These are phyloP conservation scores for Claviceps purpurea DNA, from an alignment of 2,329 filamentous ascomycete species.

Conservation along the genomic window DNA sequence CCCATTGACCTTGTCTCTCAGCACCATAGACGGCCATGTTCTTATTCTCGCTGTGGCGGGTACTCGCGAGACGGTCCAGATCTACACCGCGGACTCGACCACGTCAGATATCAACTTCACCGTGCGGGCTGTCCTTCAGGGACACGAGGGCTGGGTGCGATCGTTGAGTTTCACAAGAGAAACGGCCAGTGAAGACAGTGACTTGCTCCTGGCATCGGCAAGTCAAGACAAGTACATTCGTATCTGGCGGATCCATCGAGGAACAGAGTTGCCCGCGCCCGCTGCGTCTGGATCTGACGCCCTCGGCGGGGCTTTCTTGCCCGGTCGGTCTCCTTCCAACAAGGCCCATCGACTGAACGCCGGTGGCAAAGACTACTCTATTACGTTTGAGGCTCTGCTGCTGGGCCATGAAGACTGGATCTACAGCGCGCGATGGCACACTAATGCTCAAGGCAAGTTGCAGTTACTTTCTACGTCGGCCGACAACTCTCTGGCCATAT, in stretches of 20 bases:
- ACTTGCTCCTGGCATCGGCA: slow-evolving; percentile 76
- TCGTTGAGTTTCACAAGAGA: slow-evolving; percentile 69
- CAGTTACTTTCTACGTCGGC: slow-evolving; percentile 83
- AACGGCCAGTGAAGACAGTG: slow-evolving; percentile 36
- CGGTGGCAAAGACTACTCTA: slow-evolving; percentile 50
- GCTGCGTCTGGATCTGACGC: slow-evolving; percentile 42
- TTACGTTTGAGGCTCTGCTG: slow-evolving; percentile 87
- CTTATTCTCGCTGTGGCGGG: slow-evolving; percentile 73
- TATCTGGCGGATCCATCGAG: slow-evolving; percentile 74
- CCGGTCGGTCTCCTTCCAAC: slow-evolving; percentile 68
- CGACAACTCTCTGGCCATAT: slow-evolving; percentile 87
- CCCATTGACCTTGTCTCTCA: slow-evolving; percentile 63
- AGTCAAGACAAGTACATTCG: slow-evolving; percentile 97
- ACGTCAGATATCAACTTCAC: slow-evolving; percentile 39
- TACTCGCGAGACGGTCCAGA: slow-evolving; percentile 68
- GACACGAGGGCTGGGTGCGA: slow-evolving; percentile 91
- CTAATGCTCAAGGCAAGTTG: slow-evolving; percentile 35
- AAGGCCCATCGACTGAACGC: slow-evolving; percentile 69
- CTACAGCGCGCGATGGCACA: slow-evolving; percentile 71
- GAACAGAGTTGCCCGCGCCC: slow-evolving; percentile 47
- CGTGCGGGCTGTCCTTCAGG: slow-evolving; percentile 63
- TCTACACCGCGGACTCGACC: slow-evolving; percentile 49
- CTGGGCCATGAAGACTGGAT: slow-evolving; percentile 98
- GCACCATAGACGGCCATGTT: slow-evolving; percentile 38
- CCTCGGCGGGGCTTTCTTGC: slow-evolving; percentile 41